Conservation (phyloP, 139 green algal genomes). For the Nannochloris sp. region DNA sequence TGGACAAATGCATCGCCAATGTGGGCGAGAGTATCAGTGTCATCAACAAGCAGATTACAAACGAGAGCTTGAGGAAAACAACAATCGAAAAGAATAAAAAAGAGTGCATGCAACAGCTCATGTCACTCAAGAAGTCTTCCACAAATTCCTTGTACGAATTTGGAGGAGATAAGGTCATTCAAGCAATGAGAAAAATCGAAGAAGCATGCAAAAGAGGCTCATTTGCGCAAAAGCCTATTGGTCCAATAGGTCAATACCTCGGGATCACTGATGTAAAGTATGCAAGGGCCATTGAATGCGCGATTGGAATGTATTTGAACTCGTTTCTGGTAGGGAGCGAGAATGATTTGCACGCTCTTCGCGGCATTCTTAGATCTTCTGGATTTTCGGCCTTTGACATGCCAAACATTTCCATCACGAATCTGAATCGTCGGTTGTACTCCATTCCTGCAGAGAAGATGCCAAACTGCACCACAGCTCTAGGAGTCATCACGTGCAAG, state of each 20-base stretch:
- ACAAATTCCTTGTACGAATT: conserved; percentile 9
- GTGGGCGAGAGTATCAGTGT: not conserved
- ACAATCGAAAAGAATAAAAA: conserved; percentile 5
- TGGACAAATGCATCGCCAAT: not conserved
- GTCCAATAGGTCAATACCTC: conserved; percentile 26
- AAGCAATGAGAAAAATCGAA: conserved; percentile 14
- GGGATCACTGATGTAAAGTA: conserved; percentile 25
- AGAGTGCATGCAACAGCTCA: not conserved
- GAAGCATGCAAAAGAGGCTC: not conserved
- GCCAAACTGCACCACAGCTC: conserved; percentile 15
- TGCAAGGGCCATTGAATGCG: conserved; percentile 12
- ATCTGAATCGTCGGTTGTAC: conserved; percentile 26
- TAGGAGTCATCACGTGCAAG: conserved; percentile 18
- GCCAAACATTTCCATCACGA: conserved; percentile 15
- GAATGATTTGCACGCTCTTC: conserved; percentile 20
- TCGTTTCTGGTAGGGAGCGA: conserved; percentile 25
- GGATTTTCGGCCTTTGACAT: not conserved
- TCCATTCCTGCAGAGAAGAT: conserved; percentile 14
- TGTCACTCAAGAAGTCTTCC: conserved; percentile 8
- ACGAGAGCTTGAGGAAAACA: not conserved
- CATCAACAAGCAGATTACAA: conserved; percentile 7
- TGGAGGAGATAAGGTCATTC: conserved; percentile 8
- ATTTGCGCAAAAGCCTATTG: conserved; percentile 32
- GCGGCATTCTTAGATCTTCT: conserved; percentile 2
- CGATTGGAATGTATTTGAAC: conserved; percentile 9